Evolutionary conservation across 1,139 yeast genomes (phyloP), one percentile per base, ranked within the genome.

Genomic region (Kurtzmaniella quercitrusa): DNA sequence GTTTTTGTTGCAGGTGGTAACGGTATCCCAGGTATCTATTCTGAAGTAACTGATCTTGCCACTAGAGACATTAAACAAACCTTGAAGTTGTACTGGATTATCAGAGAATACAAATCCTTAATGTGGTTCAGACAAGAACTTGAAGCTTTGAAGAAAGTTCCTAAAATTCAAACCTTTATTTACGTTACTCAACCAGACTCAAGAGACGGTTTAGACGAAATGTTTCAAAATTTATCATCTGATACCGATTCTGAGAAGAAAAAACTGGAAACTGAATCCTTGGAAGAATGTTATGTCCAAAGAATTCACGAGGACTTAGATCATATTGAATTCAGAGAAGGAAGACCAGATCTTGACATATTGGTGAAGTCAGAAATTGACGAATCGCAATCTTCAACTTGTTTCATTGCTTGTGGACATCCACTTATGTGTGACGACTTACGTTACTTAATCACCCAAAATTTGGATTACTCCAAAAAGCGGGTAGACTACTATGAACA

Each of bases 381-480:
- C 8, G 68, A 63, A 38, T 57, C 76, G 5, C 45, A 45, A 7
- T 74, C 74, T 2, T 64, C 80, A 0, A 55, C 74, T 19, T 74
- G 75, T 12, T 66, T 71, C 50, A 68, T 72, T 19, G 61, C 72
- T 1, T 76, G 81, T 55, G 79, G 77, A 0, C 78, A 74, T 46
- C 74, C 78, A 11, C 57, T 57, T 14, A 66, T 74, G 73, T 73
- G 67, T 35, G 88, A 82, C 58, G 70, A 68, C 37, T 56, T 75
- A 11, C 71, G 73, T 44, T 57, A 57, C 7, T 53, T 63, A 1
- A 68, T 65, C 15, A 68, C 60, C 9, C 43, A 50, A 30, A 53
- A 59, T 43, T 55, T 67, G 7, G 59, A 53, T 38, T 53, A 61
- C 40, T 47, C 53, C 2, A 45, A 43, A 9, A 55, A 55, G 38